phyloP scores from a whole-genome alignment of 345 rosid species.

The Hevea brasiliensis region DNA sequence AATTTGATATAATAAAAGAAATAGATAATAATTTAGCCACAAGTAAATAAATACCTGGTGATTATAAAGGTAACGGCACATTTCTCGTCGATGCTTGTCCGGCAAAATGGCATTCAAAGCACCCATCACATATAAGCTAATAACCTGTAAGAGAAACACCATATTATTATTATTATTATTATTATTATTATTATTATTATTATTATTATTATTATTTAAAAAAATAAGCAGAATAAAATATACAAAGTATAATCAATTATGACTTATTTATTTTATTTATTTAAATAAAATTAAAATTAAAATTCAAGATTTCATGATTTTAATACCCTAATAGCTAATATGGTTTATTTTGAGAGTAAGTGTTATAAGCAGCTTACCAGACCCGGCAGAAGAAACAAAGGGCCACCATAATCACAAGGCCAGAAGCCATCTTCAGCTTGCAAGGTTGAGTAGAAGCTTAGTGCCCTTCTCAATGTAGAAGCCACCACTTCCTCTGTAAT shows the following conservation, averaged over 20 bases:
- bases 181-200: too few relatives aligned
- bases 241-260: too few relatives aligned
- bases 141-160: slow-evolving; percentile 39
- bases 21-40: neutral
- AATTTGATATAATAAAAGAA: too few relatives aligned
- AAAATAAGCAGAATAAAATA: neutral
- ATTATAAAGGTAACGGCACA: slow-evolving; percentile 57
- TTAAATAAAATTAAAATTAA: too few relatives aligned
- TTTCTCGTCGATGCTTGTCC: slow-evolving; percentile 42
- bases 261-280: too few relatives aligned
- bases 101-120: slow-evolving; percentile 34
- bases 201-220: too few relatives aligned
- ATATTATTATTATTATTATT: too few relatives aligned
- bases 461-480: slow-evolving; percentile 37
- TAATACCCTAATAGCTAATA: too few relatives aligned
- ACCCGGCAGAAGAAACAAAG: slow-evolving; percentile 67
- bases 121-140: slow-evolving; percentile 50
- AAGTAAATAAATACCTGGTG: slow-evolving; percentile 50
- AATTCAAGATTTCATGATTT: too few relatives aligned
- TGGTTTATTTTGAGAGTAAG: too few relatives aligned
- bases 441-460: slow-evolving; percentile 53
- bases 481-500: slow-evolving; percentile 33
- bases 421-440: slow-evolving; percentile 71
- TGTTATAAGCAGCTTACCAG: slow-evolving; percentile 33
- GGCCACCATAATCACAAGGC: slow-evolving; percentile 87